Evolutionary conservation across 2,329 filamentous ascomycete species (phyloP).

Genomic region (Claviceps sp.): DNA sequence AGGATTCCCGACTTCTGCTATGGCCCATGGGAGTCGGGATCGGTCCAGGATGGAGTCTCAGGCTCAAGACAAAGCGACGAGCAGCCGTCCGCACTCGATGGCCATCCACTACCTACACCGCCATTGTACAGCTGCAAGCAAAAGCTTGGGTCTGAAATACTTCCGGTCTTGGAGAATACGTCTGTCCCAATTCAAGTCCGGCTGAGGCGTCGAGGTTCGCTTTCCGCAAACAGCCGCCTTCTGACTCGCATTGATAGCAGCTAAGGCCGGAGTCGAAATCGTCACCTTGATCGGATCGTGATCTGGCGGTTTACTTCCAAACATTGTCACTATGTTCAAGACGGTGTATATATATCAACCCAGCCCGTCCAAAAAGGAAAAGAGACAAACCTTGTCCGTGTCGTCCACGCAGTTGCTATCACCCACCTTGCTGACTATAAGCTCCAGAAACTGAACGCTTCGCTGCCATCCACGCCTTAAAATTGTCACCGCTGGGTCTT

Average conservation of each 20-base stretch:
- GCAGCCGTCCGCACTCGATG: background rate
- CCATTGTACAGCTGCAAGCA: background rate
- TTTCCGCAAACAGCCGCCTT: background rate
- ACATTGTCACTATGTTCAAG: background rate
- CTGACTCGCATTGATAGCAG: background rate
- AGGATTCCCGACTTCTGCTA: background rate
- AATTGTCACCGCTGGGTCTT: too few species aligned
- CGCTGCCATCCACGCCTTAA: background rate
- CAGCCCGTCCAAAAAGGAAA: background rate
- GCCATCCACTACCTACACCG: background rate
- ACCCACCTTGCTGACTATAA: background rate
- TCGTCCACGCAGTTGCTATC: background rate
- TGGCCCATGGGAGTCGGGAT: background rate
- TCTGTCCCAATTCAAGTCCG: background rate
- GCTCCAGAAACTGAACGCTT: background rate
- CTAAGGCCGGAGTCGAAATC: background rate
- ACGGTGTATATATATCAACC: background rate
- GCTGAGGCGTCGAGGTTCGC: background rate
- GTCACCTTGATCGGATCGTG: background rate
- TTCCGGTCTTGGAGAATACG: background rate
- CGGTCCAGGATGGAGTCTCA: background rate
- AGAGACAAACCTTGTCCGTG: background rate
- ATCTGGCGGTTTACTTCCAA: too few species aligned
- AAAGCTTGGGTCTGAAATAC: background rate
- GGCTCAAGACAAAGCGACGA: background rate